Evolutionary conservation across 352 stramenopile species (phyloP).

Genomic region (Phytopythium vexans): DNA sequence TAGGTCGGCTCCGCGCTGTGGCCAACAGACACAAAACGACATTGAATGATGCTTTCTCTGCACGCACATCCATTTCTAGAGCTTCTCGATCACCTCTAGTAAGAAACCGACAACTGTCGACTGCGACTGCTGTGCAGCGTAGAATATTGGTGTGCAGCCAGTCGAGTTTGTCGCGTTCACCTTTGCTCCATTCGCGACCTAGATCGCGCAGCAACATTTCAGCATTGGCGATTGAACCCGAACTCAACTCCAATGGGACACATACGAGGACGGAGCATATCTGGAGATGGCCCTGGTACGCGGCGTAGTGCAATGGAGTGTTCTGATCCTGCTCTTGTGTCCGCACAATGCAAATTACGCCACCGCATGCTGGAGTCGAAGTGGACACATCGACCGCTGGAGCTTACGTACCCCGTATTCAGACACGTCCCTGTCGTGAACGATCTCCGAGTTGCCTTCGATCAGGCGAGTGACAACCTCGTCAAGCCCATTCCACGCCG

Average conservation of each 20-base stretch:
- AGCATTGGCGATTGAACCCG: neutral
- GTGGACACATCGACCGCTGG: neutral
- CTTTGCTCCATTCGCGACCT: constrained; percentile 37
- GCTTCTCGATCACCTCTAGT: constrained; percentile 32
- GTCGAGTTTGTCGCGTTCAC: constrained; percentile 49
- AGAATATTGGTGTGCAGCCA: constrained; percentile 69
- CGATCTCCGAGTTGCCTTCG: constrained; percentile 33
- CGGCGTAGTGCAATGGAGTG: constrained; percentile 70
- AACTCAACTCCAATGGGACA: neutral
- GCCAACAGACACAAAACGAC: neutral
- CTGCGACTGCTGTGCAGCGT: constrained; percentile 60
- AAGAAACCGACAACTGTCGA: constrained; percentile 38
- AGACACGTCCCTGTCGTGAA: constrained; percentile 35
- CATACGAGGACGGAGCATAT: constrained; percentile 46
- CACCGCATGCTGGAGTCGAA: neutral
- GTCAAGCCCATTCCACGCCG: constrained; percentile 42
- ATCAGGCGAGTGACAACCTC: constrained; percentile 47
- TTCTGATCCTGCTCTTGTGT: constrained; percentile 39
- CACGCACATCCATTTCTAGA: neutral
- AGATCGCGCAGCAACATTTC: neutral
- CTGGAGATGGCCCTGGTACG: constrained; percentile 51
- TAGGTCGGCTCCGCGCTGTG: constrained; percentile 52
- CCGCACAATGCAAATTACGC: neutral
- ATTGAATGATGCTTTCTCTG: neutral
- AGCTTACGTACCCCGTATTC: constrained; percentile 46